These are phyloP conservation scores for Lactarius psammicola DNA, from an alignment of 768 basidiomycete genomes.

Conservation along the genomic window DNA sequence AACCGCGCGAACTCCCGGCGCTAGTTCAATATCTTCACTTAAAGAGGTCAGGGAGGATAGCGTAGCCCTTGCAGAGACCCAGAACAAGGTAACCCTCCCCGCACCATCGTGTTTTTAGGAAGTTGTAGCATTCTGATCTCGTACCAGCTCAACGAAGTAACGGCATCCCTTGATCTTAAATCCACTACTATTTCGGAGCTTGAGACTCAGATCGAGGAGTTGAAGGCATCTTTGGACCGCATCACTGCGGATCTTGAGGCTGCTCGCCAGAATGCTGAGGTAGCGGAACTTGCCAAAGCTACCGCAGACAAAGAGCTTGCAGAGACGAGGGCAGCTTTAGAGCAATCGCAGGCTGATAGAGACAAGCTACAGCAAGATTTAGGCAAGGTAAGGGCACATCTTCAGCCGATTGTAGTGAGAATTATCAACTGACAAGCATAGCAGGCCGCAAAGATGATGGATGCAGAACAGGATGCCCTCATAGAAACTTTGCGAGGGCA, in stretches of 20 bases:
- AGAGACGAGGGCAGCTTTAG: conserved; percentile 43
- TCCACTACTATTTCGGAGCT: conserved; percentile 49
- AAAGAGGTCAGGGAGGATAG: conserved; percentile 63
- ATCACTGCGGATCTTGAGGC: conserved; percentile 48
- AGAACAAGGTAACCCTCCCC: conserved; percentile 48
- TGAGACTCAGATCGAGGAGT: conserved; percentile 49
- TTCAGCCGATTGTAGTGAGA: neutral
- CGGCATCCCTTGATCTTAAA: conserved; percentile 53
- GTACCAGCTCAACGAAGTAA: conserved; percentile 58
- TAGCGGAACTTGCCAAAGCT: conserved; percentile 50
- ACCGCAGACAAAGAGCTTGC: conserved; percentile 49
- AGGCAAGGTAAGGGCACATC: conserved; percentile 50
- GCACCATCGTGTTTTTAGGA: conserved; percentile 1
- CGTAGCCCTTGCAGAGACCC: conserved; percentile 56
- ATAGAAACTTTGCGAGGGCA: conserved; percentile 51
- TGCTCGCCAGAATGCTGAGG: conserved; percentile 45
- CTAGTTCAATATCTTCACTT: conserved; percentile 71
- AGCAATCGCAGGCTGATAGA: conserved; percentile 36
- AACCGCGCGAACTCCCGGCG: conserved; percentile 42
- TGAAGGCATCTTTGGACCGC: conserved; percentile 50
- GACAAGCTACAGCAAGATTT: conserved; percentile 43
- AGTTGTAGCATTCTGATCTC: conserved; percentile 5
- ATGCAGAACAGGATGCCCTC: conserved; percentile 43
- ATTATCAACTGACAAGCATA: conserved; percentile 33
- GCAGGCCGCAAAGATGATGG: conserved; percentile 48